Conservation (phyloP, 176 grass and related monocot species). For the Oryza coarctata region DNA sequence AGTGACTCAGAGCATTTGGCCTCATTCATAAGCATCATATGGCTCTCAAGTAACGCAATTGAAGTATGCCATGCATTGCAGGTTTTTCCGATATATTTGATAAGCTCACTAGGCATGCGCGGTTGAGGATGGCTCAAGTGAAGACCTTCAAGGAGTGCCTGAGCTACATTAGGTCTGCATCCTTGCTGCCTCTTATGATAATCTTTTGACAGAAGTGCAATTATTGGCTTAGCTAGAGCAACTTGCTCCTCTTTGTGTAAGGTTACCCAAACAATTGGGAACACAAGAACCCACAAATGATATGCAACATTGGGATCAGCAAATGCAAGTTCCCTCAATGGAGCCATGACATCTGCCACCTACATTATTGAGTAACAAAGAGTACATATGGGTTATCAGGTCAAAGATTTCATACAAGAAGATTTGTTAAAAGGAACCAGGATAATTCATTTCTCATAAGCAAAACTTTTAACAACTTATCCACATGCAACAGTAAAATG, state of each 20-base stretch:
- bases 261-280: conserved; percentile 99
- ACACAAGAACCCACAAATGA: conserved; percentile 99
- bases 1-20: conserved; percentile 86
- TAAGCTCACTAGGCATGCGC: conserved; percentile 97
- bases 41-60: conserved; percentile 82
- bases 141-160: conserved; percentile 98
- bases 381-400: conserved; percentile 1
- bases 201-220: conserved; percentile 90
- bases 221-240: conserved; percentile 91
- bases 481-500: not conserved
- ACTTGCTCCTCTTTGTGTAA: conserved; percentile 98
- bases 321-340: conserved; percentile 89
- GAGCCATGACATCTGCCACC: conserved; percentile 88
- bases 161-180: conserved; percentile 90
- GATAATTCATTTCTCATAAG: not conserved
- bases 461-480: not conserved
- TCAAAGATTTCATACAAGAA: conserved; percentile 21
- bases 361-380: conserved; percentile 40
- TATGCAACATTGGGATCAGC: conserved; percentile 92
- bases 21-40: conserved; percentile 92
- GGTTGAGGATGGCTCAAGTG: conserved; percentile 98
- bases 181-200: conserved; percentile 97
- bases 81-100: conserved; percentile 99
- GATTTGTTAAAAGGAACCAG: not conserved
- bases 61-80: conserved; percentile 95